Evolutionary conservation across 805 yeast genomes (phyloP).

Genomic region (Starmera dryadoides): DNA sequence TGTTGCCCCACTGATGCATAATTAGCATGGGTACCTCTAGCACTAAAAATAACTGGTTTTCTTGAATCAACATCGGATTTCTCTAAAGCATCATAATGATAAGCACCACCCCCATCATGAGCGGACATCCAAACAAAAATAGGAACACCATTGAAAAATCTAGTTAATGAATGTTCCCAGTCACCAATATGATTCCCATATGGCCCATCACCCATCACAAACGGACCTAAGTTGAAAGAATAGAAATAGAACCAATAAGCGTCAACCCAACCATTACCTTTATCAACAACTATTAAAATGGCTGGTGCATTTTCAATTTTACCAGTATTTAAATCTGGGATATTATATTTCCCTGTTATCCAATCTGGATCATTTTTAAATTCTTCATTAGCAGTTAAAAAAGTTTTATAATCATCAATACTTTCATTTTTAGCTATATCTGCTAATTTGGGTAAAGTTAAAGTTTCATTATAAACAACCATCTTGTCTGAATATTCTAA

Average conservation of each 20-base stretch:
- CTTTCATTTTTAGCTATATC: constrained; percentile 18
- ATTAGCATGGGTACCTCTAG: constrained; percentile 96
- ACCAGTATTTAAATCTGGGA: constrained; percentile 69
- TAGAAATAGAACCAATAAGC: constrained; percentile 96
- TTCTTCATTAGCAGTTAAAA: constrained; percentile 60
- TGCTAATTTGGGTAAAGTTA: constrained; percentile 22
- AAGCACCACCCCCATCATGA: constrained; percentile 96
- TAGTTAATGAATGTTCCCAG: constrained; percentile 92
- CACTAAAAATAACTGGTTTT: constrained; percentile 79
- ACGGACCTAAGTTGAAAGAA: constrained; percentile 91
- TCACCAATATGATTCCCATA: constrained; percentile 97
- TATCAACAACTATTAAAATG: constrained; percentile 74
- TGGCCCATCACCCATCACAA: constrained; percentile 96
- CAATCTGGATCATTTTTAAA: constrained; percentile 75
- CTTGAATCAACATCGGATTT: constrained; percentile 17
- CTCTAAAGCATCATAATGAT: constrained; percentile 68
- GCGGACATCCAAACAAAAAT: constrained; percentile 93
- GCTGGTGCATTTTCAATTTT: constrained; percentile 73
- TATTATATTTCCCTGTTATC: constrained; percentile 67
- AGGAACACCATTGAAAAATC: constrained; percentile 79
- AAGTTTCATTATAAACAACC: constrained; percentile 23
- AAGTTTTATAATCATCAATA: constrained; percentile 32
- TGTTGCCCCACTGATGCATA: constrained; percentile 95
- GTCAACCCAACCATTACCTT: constrained; percentile 92
- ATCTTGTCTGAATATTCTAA: constrained; percentile 47